Percentiles rank a stretch among this genome's conserved stretches.
Evolutionary conservation across 2,329 filamentous ascomycete genomes (phyloP).

Genomic region (Pseudogymnoascus sp.): DNA sequence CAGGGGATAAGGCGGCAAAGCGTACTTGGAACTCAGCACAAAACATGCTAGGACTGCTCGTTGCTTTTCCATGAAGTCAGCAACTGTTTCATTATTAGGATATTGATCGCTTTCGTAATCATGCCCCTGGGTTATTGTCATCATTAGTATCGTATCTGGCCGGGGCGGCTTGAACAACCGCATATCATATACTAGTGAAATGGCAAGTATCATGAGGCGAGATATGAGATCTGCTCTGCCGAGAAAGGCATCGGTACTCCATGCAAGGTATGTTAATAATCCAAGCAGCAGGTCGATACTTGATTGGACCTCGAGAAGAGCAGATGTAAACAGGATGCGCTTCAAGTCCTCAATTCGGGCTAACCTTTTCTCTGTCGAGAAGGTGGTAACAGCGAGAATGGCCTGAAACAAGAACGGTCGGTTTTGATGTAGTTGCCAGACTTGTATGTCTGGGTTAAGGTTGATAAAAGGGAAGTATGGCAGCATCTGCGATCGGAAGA

Average conservation of each 20-base stretch:
- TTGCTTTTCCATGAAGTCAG: slow-evolving; percentile 37
- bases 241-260: slow-evolving; percentile 29
- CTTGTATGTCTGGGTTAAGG: slow-evolving; percentile 32
- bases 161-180: background rate
- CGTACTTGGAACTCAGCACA: slow-evolving; percentile 34
- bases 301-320: slow-evolving; percentile 42
- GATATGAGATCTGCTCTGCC: background rate
- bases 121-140: slow-evolving; percentile 19
- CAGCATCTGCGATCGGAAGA: slow-evolving; percentile 37
- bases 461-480: slow-evolving; percentile 40
- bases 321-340: slow-evolving; percentile 37
- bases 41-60: slow-evolving; percentile 43
- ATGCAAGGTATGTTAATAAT: slow-evolving; percentile 39
- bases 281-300: slow-evolving; percentile 46
- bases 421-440: slow-evolving; percentile 33
- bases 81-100: slow-evolving; percentile 9
- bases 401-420: slow-evolving; percentile 44
- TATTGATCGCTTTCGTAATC: slow-evolving; percentile 15
- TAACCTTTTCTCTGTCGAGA: slow-evolving; percentile 34
- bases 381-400: slow-evolving; percentile 41
- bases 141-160: slow-evolving; percentile 11
- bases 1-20: slow-evolving; percentile 14
- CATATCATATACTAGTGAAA: background rate
- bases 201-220: background rate
- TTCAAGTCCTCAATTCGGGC: slow-evolving; percentile 36